Conservation (phyloP, 2,329 filamentous ascomycete species). For the Alternaria viburni region DNA sequence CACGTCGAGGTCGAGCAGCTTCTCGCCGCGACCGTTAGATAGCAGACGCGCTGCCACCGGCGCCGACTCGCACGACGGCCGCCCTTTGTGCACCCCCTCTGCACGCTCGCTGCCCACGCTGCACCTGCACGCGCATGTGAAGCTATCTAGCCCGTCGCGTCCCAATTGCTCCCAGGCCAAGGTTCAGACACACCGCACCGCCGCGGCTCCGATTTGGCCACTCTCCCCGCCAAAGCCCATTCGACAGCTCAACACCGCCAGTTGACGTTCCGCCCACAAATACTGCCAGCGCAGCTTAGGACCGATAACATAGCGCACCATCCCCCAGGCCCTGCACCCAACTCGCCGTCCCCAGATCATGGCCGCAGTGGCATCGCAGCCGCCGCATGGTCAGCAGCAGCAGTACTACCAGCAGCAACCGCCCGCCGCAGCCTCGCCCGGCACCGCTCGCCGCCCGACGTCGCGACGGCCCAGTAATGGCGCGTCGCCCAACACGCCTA, state of each 20-base stretch:
- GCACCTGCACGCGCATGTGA: constrained; percentile 22
- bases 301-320: constrained; percentile 8
- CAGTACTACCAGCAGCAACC: constrained; percentile 42
- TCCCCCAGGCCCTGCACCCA: constrained; percentile 2
- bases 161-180: neutral
- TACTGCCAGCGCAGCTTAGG: constrained; percentile 13
- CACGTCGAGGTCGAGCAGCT: constrained; percentile 22
- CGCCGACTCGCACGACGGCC: neutral
- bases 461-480: constrained; percentile 50
- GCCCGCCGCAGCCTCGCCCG: constrained; percentile 40
- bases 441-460: constrained; percentile 43
- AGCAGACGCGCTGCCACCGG: constrained; percentile 13
- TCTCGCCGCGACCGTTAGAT: constrained; percentile 22
- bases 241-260: constrained; percentile 25
- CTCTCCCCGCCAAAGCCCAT: constrained; percentile 24
- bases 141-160: neutral
- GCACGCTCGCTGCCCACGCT: constrained; percentile 2
- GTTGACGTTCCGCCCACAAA: constrained; percentile 10
- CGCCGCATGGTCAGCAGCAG: constrained; percentile 44
- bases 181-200: constrained; percentile 10
- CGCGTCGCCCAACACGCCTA: constrained; percentile 48
- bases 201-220: constrained; percentile 2
- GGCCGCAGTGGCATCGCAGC: constrained; percentile 47
- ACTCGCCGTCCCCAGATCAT: constrained; percentile 28
- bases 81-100: neutral